These are phyloP conservation scores for Ogataea pini DNA, from an alignment of 805 yeast species.

Conservation along the genomic window DNA sequence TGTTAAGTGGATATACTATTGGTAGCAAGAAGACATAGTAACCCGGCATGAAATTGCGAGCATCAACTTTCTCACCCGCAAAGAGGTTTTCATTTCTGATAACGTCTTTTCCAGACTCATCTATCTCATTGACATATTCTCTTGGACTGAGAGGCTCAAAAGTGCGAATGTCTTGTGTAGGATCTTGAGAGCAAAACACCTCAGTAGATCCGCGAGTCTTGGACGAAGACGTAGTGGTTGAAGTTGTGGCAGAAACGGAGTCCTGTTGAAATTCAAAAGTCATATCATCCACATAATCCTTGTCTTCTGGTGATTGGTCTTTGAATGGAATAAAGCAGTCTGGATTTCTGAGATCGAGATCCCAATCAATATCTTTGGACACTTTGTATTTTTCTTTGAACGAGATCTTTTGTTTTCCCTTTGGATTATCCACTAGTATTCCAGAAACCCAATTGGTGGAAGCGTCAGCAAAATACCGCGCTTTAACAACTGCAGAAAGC, in stretches of 20 bases:
- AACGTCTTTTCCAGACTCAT: conserved; percentile 19
- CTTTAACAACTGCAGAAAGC: conserved; percentile 38
- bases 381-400: conserved; percentile 46
- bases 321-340: conserved; percentile 39
- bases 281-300: conserved; percentile 20
- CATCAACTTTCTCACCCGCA: conserved; percentile 8
- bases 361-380: conserved; percentile 44
- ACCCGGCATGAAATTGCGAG: conserved; percentile 53
- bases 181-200: conserved; percentile 23
- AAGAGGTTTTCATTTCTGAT: conserved; percentile 23
- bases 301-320: conserved; percentile 6
- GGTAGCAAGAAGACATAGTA: conserved; percentile 71
- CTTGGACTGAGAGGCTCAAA: conserved; percentile 28
- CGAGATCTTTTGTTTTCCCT: conserved; percentile 40
- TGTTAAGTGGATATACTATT: conserved; percentile 55
- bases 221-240: conserved; percentile 14
- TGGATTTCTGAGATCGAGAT: conserved; percentile 41
- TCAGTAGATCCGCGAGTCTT: conserved; percentile 14
- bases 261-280: conserved; percentile 22
- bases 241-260: conserved; percentile 19
- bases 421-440: conserved; percentile 37
- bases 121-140: conserved; percentile 28
- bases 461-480: conserved; percentile 47
- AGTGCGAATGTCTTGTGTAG: conserved; percentile 29
- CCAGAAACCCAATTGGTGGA: conserved; percentile 45